Evolutionary conservation across 257 asterid genomes (phyloP), one percentile per base, ranked within the genome.

Genomic region (Plectranthus barbatus): DNA sequence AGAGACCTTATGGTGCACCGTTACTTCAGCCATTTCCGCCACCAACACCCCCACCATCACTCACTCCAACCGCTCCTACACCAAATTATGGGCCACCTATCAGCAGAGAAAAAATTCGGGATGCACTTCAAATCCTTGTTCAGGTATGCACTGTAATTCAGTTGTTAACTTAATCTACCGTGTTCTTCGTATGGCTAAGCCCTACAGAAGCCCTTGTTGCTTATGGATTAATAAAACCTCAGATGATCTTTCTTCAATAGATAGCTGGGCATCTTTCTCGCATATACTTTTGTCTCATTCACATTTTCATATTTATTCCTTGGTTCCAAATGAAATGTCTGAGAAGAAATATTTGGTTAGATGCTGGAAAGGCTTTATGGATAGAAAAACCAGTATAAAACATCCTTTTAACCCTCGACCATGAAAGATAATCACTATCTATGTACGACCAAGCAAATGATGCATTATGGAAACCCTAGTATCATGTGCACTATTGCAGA

Each of bases 11-110:
- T 71, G 97, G 96, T 67, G 77, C 94, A 51, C 97, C 99, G n/a
- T 70, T 90, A 70, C 97, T 94, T 50, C 96, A 94, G 90, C 97
- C 99, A 63, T 94, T 90, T 70, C 99, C 99, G 65, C 96, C 99
- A 7, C 97, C 99, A 2, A 84, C 88, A 12, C 99, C 99, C 9
- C 97, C 99, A 41, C 95, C 86, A 17, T 90, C 96, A 9, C 92
- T 94, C 65, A 84, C 97, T 69, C 95, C 97, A 21, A 63, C 83
- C 71, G 70, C 75, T 62, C 65, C 86, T 45, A 37, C 78, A 18
- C 81, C 86, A n/a, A 85, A 74, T 75, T 77, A 74, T 79, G 84
- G 71, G 67, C 77, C 86, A 56, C 67, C 70, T 62, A 71, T 87
- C 19, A 90, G 67, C 79, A 83, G 89, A 76, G 97, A 94, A 47